These are phyloP conservation scores for Candida patagonica DNA, from an alignment of 805 yeast genomes.

Conservation along the genomic window DNA sequence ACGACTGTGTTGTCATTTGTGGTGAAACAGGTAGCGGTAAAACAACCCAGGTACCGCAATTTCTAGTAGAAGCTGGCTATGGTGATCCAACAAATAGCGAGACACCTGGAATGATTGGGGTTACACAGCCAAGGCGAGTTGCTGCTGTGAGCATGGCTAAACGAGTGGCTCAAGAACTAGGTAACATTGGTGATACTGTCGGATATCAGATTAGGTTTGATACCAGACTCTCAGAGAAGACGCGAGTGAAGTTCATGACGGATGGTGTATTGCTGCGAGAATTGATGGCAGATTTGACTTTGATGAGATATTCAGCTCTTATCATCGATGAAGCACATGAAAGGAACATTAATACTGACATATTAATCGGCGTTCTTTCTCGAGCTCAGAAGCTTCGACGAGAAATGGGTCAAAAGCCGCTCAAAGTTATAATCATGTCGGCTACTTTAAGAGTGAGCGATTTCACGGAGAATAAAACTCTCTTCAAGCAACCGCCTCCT, in stretches of 20 bases:
- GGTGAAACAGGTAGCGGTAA: slow-evolving; percentile 99
- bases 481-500: slow-evolving; percentile 74
- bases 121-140: slow-evolving; percentile 88
- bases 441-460: slow-evolving; percentile 93
- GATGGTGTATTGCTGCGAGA: slow-evolving; percentile 93
- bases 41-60: slow-evolving; percentile 97
- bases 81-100: slow-evolving; percentile 46
- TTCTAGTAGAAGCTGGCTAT: slow-evolving; percentile 85
- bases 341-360: slow-evolving; percentile 91
- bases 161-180: slow-evolving; percentile 76
- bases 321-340: slow-evolving; percentile 98
- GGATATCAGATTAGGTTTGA: slow-evolving; percentile 88
- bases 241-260: slow-evolving; percentile 83
- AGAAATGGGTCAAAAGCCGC: slow-evolving; percentile 39
- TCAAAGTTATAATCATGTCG: slow-evolving; percentile 89
- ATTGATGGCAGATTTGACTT: slow-evolving; percentile 77
- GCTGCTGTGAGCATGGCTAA: slow-evolving; percentile 80
- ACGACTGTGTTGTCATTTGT: slow-evolving; percentile 82
- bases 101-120: slow-evolving; percentile 89
- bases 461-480: slow-evolving; percentile 67
- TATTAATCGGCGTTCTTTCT: slow-evolving; percentile 87
- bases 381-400: slow-evolving; percentile 68
- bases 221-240: slow-evolving; percentile 48
- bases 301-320: slow-evolving; percentile 74
- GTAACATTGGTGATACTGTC: slow-evolving; percentile 60